phyloP scores from a whole-genome alignment of 495 filamentous ascomycete genomes.

The Astrothelium subdiscretum region DNA sequence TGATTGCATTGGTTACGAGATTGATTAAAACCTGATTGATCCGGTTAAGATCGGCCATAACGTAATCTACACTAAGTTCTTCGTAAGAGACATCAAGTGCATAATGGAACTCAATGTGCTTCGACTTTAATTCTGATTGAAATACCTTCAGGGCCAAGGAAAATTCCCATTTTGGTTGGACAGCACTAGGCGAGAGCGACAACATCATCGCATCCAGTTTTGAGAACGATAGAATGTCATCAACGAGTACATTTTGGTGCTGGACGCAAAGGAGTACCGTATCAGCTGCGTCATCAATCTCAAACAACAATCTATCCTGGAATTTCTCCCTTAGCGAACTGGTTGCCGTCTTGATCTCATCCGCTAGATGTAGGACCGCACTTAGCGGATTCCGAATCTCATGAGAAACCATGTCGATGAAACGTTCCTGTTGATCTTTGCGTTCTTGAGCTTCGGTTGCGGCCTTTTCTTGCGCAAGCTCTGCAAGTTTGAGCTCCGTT shows the following conservation, averaged over 20 bases:
- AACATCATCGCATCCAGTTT: constrained; percentile 31
- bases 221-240: constrained; percentile 29
- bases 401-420: constrained; percentile 22
- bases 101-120: constrained; percentile 22
- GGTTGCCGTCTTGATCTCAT: constrained; percentile 23
- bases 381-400: constrained; percentile 29
- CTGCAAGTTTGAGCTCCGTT: constrained; percentile 25
- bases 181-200: constrained; percentile 17
- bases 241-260: constrained; percentile 27
- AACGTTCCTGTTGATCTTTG: constrained; percentile 28
- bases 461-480: constrained; percentile 23
- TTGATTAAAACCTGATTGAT: constrained; percentile 29
- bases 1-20: constrained; percentile 29
- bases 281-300: constrained; percentile 23
- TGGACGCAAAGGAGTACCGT: constrained; percentile 26
- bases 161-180: constrained; percentile 20
- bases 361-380: constrained; percentile 26
- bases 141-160: constrained; percentile 25
- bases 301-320: constrained; percentile 5
- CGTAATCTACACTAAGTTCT: constrained; percentile 18
- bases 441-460: constrained; percentile 25
- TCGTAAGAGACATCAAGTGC: constrained; percentile 22
- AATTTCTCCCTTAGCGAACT: constrained; percentile 3
- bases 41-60: constrained; percentile 24
- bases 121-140: constrained; percentile 24